Percentiles rank a stretch among this genome's conserved stretches.
Conservation (phyloP, 805 yeast genomes). For the Blastobotrys parvus region DNA sequence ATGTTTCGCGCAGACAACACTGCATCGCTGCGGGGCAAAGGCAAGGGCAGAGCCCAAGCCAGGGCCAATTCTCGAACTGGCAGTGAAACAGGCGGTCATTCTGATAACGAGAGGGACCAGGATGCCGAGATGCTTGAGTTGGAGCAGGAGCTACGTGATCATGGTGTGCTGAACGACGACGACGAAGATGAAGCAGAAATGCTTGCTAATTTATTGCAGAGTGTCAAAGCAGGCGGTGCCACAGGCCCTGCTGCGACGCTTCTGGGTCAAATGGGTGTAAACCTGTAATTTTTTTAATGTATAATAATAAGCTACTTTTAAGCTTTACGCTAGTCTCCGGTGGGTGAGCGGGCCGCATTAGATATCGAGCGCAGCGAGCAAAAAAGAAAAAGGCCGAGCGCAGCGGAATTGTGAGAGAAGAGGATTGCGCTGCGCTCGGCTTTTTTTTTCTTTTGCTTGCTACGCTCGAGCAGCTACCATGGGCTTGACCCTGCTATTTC, state of each 20-base stretch:
- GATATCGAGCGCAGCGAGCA: too few relatives aligned
- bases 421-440: too few relatives aligned
- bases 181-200: constrained; percentile 9
- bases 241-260: constrained; percentile 33
- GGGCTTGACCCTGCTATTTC: too few relatives aligned
- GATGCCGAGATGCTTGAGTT: constrained; percentile 17
- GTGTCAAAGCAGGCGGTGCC: constrained; percentile 24
- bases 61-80: background rate
- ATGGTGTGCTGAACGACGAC: constrained; percentile 11
- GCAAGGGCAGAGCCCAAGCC: background rate
- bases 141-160: constrained; percentile 9
- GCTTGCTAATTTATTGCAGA: constrained; percentile 23
- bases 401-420: too few relatives aligned
- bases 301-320: too few relatives aligned
- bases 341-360: too few relatives aligned
- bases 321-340: too few relatives aligned
- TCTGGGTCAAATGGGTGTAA: constrained; percentile 24
- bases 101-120: constrained; percentile 7
- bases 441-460: too few relatives aligned
- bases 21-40: background rate
- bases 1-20: constrained; percentile 23
- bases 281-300: too few relatives aligned
- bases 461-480: too few relatives aligned
- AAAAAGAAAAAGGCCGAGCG: too few relatives aligned
- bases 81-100: too few relatives aligned